phyloP scores from a whole-genome alignment of 2,329 filamentous ascomycete genomes.

The Ustulina deusta region DNA sequence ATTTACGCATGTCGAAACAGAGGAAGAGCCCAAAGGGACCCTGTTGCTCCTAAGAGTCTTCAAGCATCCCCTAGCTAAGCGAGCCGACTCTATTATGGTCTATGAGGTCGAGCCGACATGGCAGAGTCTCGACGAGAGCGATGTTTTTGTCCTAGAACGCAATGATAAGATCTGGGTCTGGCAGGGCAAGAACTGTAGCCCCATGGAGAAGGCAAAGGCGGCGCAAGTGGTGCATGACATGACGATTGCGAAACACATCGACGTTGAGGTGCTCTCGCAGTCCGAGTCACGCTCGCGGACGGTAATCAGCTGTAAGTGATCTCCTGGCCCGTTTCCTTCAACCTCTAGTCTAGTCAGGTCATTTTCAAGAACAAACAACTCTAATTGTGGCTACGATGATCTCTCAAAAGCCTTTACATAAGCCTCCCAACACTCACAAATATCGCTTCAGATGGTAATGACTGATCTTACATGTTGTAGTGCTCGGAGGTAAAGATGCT shows the following conservation, averaged over 20 bases:
- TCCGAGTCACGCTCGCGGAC: constrained; percentile 66
- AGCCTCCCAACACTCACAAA: neutral
- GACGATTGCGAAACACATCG: constrained; percentile 71
- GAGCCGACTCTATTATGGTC: constrained; percentile 66
- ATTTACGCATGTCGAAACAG: constrained; percentile 71
- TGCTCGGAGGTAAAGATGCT: constrained; percentile 62
- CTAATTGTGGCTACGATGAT: neutral
- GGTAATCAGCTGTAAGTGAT: constrained; percentile 59
- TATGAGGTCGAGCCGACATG: constrained; percentile 73
- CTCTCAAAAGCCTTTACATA: neutral
- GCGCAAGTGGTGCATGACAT: constrained; percentile 75
- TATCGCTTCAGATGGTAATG: neutral
- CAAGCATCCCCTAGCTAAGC: constrained; percentile 65
- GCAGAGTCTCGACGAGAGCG: constrained; percentile 71
- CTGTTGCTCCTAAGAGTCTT: constrained; percentile 71
- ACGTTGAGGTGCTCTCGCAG: constrained; percentile 74
- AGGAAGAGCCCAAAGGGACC: constrained; percentile 56
- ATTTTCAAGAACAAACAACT: neutral
- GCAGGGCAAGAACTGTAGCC: constrained; percentile 74
- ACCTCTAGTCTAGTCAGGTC: neutral
- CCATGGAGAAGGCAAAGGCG: constrained; percentile 77
- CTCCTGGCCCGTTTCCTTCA: neutral
- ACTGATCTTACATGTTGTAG: constrained; percentile 28
- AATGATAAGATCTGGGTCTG: constrained; percentile 76
- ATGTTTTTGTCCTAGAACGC: constrained; percentile 74